Percentiles rank a stretch among this genome's conserved stretches.
Evolutionary conservation across 2,329 filamentous ascomycete species (phyloP).

Genomic region (Fusarium scirpi): DNA sequence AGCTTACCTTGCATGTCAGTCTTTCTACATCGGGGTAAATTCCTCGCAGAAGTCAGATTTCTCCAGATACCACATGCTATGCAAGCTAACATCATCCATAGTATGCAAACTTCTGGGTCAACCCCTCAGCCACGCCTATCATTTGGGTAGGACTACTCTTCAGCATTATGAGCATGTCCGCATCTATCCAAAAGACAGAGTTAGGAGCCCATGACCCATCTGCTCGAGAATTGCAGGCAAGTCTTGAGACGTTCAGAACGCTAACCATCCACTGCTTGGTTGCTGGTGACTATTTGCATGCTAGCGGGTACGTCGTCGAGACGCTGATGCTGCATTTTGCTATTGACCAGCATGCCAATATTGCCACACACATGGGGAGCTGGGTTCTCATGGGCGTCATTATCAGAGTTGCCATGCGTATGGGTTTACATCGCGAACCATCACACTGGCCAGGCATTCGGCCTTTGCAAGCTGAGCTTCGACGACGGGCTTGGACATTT

Average conservation of each 20-base stretch:
- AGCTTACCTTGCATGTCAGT: background rate
- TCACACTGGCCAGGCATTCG: conserved; percentile 34
- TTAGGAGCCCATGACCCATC: background rate
- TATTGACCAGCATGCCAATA: conserved; percentile 28
- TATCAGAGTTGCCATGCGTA: conserved; percentile 33
- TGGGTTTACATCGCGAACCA: conserved; percentile 34
- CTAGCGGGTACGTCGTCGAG: conserved; percentile 33
- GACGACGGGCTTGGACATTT: conserved; percentile 29
- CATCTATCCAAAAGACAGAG: conserved; percentile 3
- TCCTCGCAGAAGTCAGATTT: conserved; percentile 9
- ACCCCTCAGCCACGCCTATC: background rate
- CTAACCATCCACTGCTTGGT: conserved; percentile 36
- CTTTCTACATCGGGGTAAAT: conserved; percentile 20
- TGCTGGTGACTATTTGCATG: conserved; percentile 32
- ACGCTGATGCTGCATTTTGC: conserved; percentile 34
- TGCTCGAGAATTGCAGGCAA: conserved; percentile 1
- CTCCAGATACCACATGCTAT: background rate
- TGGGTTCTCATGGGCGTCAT: conserved; percentile 36
- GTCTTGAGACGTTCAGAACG: conserved; percentile 24
- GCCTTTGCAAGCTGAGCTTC: conserved; percentile 32
- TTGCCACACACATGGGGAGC: conserved; percentile 21
- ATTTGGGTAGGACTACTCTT: conserved; percentile 25
- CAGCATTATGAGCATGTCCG: conserved; percentile 17
- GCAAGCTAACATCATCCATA: background rate
- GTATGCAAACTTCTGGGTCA: conserved; percentile 14